Percentiles rank a stretch among this genome's conserved stretches.
Conservation (phyloP, 768 basidiomycete species). For the Tremella mesenterica region DNA sequence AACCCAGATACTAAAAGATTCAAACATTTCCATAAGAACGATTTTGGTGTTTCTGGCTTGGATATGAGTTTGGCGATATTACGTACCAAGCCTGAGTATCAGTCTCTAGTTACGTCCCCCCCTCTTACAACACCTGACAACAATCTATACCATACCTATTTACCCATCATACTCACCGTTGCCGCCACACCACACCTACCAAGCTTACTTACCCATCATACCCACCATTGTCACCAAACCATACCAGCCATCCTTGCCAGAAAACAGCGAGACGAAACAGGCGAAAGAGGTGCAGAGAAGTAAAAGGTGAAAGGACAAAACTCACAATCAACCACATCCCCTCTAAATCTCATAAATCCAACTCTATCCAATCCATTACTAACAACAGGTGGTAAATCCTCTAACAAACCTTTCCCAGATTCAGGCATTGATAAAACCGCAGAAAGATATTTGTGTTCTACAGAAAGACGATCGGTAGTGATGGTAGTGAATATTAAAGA, state of each 20-base stretch:
- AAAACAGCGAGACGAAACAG: neutral
- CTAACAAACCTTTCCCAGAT: conserved; percentile 48
- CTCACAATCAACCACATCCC: conserved; percentile 47
- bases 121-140: no score
- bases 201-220: conserved; percentile 2
- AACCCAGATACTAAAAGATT: conserved; percentile 52
- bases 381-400: conserved; percentile 11
- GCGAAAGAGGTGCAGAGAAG: neutral
- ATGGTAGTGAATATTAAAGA: conserved; percentile 53
- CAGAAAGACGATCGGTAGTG: conserved; percentile 48
- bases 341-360: conserved; percentile 43
- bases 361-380: conserved; percentile 22
- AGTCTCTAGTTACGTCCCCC: no score
- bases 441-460: conserved; percentile 56
- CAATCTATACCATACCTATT: no score
- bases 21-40: conserved; percentile 39
- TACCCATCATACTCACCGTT: conserved; percentile 31
- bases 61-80: conserved; percentile 33
- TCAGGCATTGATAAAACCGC: conserved; percentile 53
- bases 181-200: neutral
- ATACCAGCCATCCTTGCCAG: neutral
- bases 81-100: conserved; percentile 49
- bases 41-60: conserved; percentile 26
- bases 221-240: conserved; percentile 3
- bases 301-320: no score